Evolutionary conservation across 2,329 filamentous ascomycete genomes (phyloP), one percentile per base, ranked within the genome.

Genomic region (Venturia asperata): DNA sequence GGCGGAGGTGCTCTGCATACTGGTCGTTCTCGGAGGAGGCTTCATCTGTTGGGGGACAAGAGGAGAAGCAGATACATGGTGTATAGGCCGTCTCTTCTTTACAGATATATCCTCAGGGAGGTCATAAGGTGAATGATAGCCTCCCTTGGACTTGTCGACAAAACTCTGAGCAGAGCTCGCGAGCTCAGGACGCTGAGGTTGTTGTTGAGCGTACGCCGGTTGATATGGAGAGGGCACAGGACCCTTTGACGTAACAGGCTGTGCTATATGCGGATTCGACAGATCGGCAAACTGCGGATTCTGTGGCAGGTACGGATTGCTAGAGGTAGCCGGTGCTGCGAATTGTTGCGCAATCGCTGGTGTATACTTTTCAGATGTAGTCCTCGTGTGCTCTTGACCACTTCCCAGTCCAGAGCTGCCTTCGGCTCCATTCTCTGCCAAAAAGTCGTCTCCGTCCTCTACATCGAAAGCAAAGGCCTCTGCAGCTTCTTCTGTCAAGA

Each of bases 51-150:
- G 67, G 62, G 76, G 70, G 64, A 69, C 70, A 43, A 77, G 72
- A 61, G 77, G 73, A 65, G 61, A 47, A 21, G 78, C 78, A 6
- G 80, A 83, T 66, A 85, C 62, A 62, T 74, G 70, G 64, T 70
- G 70, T 34, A 72, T 70, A 47, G 73, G 70, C 65, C 79, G 89
- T 87, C 74, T 86, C 81, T 71, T 88, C 34, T 81, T 86, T 70
- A 88, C 89, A 37, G 89, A 84, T 39, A 99, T 83, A 64, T 97
- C 93, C 77, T 94, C 90, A 4, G 94, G 94, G 24, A 99, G 81
- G 77, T 99, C 95, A 71, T 97, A 99, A 0, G 94, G 94, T 24
- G 93, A 97, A 61, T 88, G 84, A 74, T 99, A 99, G 9, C 93
- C 92, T 65, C 90, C 90, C 76, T 96, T 97, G 3, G 91, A 80